Evolutionary conservation across 768 basidiomycete species (phyloP), one percentile per base, ranked within the genome.

Genomic region (Mycena floridula): DNA sequence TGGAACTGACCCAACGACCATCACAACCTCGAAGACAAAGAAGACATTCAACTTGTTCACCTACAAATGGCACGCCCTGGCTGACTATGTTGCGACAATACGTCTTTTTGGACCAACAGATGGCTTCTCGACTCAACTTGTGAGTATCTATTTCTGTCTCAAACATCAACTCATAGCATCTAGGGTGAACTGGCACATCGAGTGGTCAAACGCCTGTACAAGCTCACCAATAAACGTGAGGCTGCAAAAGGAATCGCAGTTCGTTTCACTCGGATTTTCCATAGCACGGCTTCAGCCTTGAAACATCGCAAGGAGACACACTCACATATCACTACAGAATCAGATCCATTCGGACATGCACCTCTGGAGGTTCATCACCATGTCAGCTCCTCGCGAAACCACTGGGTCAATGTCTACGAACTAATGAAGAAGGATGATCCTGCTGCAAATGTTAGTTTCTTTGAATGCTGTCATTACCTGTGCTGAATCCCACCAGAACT

Each of bases 41-140:
- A 13, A n/a, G 0, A 69, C 61, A 3, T 62, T 57, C 48, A 72
- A 70, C 30, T 26, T 54, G 0, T 65, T n/a, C n/a, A n/a, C n/a
- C n/a, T n/a, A n/a, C n/a, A n/a, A n/a, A n/a, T n/a, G n/a, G n/a
- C n/a, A n/a, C n/a, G n/a, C n/a, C n/a, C n/a, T n/a, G n/a, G n/a
- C n/a, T n/a, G n/a, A n/a, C n/a, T n/a, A n/a, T n/a, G 67, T 49
- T 0, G 20, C 36, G 0, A 37, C 43, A 0, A 67, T 72, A 7
- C 18, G 24, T 0, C 1, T 2, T 0, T 60, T 54, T 28, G 65
- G 72, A 0, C 65, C 64, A 1, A 62, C 61, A 3, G 66, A 73
- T 37, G 56, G 53, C 2, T 71, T 63, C 44, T 62, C 63, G 0
- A 71, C 66, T 2, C 61, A 67, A 21, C 35, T 56, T 7, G 69